Evolutionary conservation across 2,329 filamentous ascomycete genomes (phyloP), one percentile per base, ranked within the genome.

Genomic region (Clonostachys byssicola): DNA sequence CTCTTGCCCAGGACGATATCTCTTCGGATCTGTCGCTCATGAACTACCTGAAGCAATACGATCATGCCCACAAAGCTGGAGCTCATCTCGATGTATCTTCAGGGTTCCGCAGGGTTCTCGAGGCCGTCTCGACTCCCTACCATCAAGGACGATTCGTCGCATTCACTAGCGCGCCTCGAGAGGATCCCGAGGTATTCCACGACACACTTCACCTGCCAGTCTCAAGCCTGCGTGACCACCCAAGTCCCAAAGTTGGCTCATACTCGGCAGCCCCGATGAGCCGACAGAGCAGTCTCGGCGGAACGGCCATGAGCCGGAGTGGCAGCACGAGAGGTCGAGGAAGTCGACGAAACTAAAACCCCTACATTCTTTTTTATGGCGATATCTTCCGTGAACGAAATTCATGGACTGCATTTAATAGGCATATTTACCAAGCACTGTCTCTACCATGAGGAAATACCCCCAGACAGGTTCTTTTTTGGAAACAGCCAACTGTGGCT

Each of bases 21-120:
- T 64, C 66, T 34, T 75, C 74, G 8, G 81, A 83, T 45, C 62
- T 83, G 30, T 70, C 74, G 10, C 74, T 85, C 43, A 81, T 86
- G 68, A 75, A 75, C 35, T 72, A 77, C 51, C 75, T 80, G 54
- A 75, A 75, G 58, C 73, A 77, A 53, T 84, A 82, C 53, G 75
- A 79, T 56, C 66, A 70, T 47, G 64, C 64, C 5, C 71, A 81
- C 56, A 78, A 76, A 50, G 66, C 70, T 3, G 80, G 80, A 3
- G 71, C 78, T 34, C 79, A 80, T 47, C 70, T 83, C n/a, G 75
- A 80, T 49, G 66, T 69, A 6, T 68, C 73, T 40, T 75, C 73
- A 48, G 77, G 78, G 30, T 70, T 78, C 47, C 75, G 78, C 45
- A 75, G 70, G 52, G 64, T 82, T 9, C 71, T 83, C n/a, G 75